These are phyloP conservation scores for Plasmodium sp. DNA, from an alignment of 169 alveolate genomes.

Conservation along the genomic window DNA sequence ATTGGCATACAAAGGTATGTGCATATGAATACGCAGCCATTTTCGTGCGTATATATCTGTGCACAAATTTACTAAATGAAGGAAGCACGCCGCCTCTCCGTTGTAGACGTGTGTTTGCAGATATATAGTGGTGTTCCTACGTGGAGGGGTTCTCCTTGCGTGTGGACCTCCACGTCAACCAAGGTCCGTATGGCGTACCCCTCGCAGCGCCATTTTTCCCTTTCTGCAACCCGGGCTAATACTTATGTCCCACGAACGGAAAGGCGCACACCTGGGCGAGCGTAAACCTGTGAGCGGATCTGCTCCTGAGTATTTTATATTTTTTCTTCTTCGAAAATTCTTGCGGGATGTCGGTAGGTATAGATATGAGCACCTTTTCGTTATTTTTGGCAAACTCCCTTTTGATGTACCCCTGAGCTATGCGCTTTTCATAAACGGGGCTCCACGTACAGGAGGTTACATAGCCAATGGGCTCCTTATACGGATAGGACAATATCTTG, in stretches of 20 bases:
- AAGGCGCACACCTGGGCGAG: constrained; percentile 71
- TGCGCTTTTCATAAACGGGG: constrained; percentile 62
- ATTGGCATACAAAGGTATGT: not conserved
- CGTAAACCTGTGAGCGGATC: constrained; percentile 65
- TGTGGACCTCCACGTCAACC: not conserved
- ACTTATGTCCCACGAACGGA: constrained; percentile 61
- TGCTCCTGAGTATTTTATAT: constrained; percentile 62
- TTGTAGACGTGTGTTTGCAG: not conserved
- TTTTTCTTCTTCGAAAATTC: constrained; percentile 62
- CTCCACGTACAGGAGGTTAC: constrained; percentile 76
- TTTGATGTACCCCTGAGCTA: constrained; percentile 72
- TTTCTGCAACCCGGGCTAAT: not conserved
- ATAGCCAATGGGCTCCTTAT: constrained; percentile 62
- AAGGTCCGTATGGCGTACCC: not conserved
- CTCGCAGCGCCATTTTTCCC: not conserved
- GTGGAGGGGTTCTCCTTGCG: not conserved
- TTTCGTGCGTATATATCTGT: not conserved
- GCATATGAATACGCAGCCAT: not conserved
- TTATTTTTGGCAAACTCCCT: constrained; percentile 74
- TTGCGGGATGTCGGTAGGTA: constrained; percentile 68
- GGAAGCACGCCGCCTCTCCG: not conserved
- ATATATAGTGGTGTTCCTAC: not conserved
- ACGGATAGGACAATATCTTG: constrained; percentile 71
- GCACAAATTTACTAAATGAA: not conserved
- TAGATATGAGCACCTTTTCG: constrained; percentile 68